Base-by-base conservation (phyloP, 2,329 filamentous ascomycete genomes). In the Colletotrichum filicis region DNA sequence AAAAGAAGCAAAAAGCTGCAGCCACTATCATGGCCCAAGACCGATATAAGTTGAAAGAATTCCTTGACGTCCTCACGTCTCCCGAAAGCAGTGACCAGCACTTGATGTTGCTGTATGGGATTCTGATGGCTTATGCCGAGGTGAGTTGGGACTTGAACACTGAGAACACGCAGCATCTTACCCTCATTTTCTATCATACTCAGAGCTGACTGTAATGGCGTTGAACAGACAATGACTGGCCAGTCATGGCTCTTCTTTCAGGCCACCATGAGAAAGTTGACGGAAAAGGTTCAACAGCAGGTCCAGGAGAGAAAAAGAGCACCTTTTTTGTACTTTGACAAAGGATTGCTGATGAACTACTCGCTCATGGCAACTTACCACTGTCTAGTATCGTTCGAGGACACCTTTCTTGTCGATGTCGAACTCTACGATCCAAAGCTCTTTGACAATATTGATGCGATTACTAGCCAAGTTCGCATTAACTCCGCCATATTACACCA, bases 401-500 rank as follows among this genome's bases (percentile, higher is more conserved):
- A 73, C 14, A 60, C 42, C 1, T 61, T 60, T 24, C 24, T 73
- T 2, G 52, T 37, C 2, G 65, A 65, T 19, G 32, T 69, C 3
- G 55, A 69, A 1, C 55, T 70, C 12, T 73, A 73, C 35, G 66
- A 73, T 14, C 32, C 66, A 16, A 49, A 32, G 5, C 60, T 60
- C 3, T 65, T 65, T 12, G 60, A 57, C 14, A 55, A 61, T 6
- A 59, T 73, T 4, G 66, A 70, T 35, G 30, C 66, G n/a, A 28
- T 28, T 19, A 56, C 30, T 16, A 64, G 60, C 30, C 46, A 55
- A 8, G 35, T 65, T 9, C 70, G 70, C 11, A 24, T 57, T 16
- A 70, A 73, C 24, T 68, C 70, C 6, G 66, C 70, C 9, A 61
- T 68, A n/a, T 28, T 73, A 4, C 70, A 73, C 12, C 59, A 64